Conservation (phyloP, 306 rosid species). For the Quercus variabilis region DNA sequence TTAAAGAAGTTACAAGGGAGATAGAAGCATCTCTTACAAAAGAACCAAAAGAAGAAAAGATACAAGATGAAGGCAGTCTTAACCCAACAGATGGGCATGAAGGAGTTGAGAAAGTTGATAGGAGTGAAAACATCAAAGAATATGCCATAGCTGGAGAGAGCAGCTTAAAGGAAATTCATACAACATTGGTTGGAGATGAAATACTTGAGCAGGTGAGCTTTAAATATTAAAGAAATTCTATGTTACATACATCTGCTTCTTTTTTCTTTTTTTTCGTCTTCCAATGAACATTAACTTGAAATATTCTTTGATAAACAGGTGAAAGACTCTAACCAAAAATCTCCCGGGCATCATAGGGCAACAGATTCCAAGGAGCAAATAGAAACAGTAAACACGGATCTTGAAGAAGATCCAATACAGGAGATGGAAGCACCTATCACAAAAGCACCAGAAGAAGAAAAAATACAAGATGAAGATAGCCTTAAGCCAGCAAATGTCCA, state of each 20-base stretch:
- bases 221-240: not conserved
- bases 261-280: no score
- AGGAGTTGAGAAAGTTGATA: not conserved
- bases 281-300: no score
- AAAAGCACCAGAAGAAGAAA: slow-evolving; percentile 3
- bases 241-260: no score
- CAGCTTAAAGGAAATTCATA: not conserved
- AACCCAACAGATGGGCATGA: not conserved
- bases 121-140: not conserved
- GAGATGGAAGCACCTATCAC: not conserved
- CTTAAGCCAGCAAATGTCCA: not conserved
- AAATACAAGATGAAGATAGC: no score
- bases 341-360: not conserved
- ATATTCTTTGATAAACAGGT: not conserved
- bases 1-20: not conserved
- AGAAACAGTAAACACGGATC: not conserved
- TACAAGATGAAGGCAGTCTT: not conserved
- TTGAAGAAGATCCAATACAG: not conserved
- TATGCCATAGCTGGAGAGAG: not conserved
- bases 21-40: not conserved
- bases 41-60: not conserved
- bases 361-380: not conserved
- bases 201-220: not conserved
- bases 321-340: not conserved
- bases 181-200: not conserved